Base-by-base conservation (phyloP, 352 stramenopile genomes). In the Peronospora destructor region DNA sequence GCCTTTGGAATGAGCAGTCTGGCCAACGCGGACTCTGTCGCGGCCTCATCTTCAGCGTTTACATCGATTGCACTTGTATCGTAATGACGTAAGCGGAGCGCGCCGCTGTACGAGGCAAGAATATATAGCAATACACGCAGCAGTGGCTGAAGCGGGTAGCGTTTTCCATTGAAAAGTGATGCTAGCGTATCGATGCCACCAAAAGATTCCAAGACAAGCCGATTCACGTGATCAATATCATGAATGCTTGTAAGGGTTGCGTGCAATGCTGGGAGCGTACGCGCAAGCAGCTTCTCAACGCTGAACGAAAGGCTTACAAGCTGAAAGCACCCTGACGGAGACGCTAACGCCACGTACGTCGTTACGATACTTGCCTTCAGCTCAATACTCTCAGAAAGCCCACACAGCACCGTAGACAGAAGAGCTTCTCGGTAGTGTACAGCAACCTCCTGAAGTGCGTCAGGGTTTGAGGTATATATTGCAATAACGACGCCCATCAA, bases 1-100 rank as follows among this genome's bases (percentile, higher is more conserved):
- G 73, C 74, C 14, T 70, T 73, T 4, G 82, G 75, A 45, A 93
- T 85, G 4, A 91, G 52, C 11, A 71, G 64, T 28, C 71, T 77
- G 0, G 74, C 77, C 8, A 93, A 39, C 5, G 79, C 70, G 0
- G 73, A 72, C 50, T 93, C 82, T 0, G 73, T 87, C 11, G 82
- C 76, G 4, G 59, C 72, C 43, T 93, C 82, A 14, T 92, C 77
- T 25, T 90, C 79, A 4, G 70, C 77, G 34, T 93, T 85, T n/a
- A 91, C 64, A 42, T 91, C 75, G 19, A 90, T 85, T 33, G 66
- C 45, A 34, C 44, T 72, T 3, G 53, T 57, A 32, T 82, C 66
- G 19, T 78, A 62, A 26, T 64, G 44, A 8, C 51, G 55, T 14
- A 77, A 47, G 13, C 56, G 66, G 2, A 90, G 59, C 3, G 66